Evolutionary conservation across 2,329 filamentous ascomycete genomes (phyloP), one percentile per base, ranked within the genome.

Genomic region (Phaeosphaeriaceae sp.): DNA sequence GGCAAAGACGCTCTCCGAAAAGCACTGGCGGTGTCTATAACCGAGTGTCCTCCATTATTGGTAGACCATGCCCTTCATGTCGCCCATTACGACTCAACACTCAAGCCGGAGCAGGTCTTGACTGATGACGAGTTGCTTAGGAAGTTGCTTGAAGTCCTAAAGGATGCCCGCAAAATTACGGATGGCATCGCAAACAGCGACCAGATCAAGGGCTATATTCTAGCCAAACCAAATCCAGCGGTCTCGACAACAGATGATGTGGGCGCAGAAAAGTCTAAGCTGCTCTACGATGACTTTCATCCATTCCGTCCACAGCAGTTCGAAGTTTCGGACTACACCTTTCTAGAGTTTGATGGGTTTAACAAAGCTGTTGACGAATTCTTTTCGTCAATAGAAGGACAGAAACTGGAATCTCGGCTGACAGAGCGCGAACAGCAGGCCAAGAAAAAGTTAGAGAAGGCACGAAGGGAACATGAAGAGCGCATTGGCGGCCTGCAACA

Each of bases 331-430:
- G 76, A 80, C 0, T 83, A 87, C 18, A 82, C 84, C 3, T 84
- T 96, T 13, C 67, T 97, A 11, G 84, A 90, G 45, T 92, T 92
- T 58, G 83, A 90, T 6, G 88, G 87, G 8, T 97, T 95, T 78
- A 97, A 97, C 72, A 89, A 88, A 67, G 94, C 92, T 0, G 92
- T 96, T 0, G 94, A 99, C 68, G 90, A 96, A 60, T 99, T 97
- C 77, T 97, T 96, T 72, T 97, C 94, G 0, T 97, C 93, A 0
- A 84, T 97, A 20, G 94, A 99, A 74, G 91, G 92, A 0, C 93
- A 97, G 70, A 96, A 90, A 69, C 80, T 97, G 1, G 89, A 96
- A 71, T 95, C 90, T 1, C 83, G 86, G 44, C 76, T 97, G 4
- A 85, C 85, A 3, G 93, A 97, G 71, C 85, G 88, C 40, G 92